phyloP scores from a whole-genome alignment of 202 grass and related monocot genomes.

The Carex arenaria region DNA sequence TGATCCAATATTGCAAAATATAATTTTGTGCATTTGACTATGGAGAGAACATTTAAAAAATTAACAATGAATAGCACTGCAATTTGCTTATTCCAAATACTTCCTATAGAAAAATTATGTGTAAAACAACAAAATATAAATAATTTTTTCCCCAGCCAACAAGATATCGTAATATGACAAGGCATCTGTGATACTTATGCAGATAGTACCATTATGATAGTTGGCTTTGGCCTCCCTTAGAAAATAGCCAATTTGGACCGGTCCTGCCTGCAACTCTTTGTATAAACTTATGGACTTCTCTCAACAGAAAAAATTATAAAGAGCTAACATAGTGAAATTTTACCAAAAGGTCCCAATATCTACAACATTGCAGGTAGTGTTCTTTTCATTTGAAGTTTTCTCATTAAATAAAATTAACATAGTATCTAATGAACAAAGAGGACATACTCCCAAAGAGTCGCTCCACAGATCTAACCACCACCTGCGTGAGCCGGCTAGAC shows the following conservation, averaged over 20 bases:
- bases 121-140: neutral
- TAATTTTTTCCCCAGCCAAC: neutral
- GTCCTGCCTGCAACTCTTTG: neutral
- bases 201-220: neutral
- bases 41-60: neutral
- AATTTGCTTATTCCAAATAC: neutral
- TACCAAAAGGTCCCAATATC: conserved; percentile 5
- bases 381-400: neutral
- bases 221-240: neutral
- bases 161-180: neutral
- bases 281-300: neutral
- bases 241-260: neutral
- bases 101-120: neutral
- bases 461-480: conserved; percentile 86
- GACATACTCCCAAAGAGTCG: conserved; percentile 94
- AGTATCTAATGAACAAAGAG: conserved; percentile 26
- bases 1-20: too few relatives aligned
- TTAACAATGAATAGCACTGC: neutral
- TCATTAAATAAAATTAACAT: neutral
- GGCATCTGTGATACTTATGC: neutral
- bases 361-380: neutral
- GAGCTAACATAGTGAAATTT: conserved; percentile 1
- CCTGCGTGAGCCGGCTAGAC: conserved; percentile 70
- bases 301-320: neutral
- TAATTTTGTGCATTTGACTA: neutral